phyloP scores from a whole-genome alignment of 208 protist species.

The Leishmania major region DNA sequence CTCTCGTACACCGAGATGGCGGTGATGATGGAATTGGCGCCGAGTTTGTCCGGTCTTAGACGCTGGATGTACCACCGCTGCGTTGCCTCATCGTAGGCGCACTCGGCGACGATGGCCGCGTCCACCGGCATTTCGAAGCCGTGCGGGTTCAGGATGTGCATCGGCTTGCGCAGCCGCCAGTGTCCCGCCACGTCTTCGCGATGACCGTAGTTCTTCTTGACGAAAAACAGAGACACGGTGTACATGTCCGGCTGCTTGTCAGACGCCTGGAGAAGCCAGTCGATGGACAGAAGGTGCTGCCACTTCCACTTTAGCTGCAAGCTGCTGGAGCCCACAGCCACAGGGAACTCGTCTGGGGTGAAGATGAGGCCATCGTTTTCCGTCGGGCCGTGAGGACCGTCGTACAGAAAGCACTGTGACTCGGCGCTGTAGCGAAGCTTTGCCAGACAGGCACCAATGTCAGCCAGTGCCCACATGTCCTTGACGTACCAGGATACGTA shows the following conservation, averaged over 20 bases:
- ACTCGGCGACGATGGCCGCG: constrained; percentile 55
- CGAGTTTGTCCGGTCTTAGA: constrained; percentile 61
- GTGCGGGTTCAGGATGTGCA: constrained; percentile 58
- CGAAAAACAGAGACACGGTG: constrained; percentile 64
- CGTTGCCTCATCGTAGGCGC: constrained; percentile 43
- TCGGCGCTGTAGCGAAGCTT: constrained; percentile 26
- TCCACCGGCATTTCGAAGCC: constrained; percentile 39
- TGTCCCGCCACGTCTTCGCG: constrained; percentile 59
- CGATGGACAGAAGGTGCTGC: constrained; percentile 71
- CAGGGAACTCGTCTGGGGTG: constrained; percentile 69
- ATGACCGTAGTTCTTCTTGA: constrained; percentile 69
- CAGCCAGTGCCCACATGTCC: constrained; percentile 54
- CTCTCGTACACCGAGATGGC: constrained; percentile 83
- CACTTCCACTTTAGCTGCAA: constrained; percentile 88
- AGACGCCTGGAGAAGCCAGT: constrained; percentile 54
- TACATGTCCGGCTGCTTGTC: constrained; percentile 37
- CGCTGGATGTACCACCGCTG: constrained; percentile 68
- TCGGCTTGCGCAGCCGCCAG: constrained; percentile 48
- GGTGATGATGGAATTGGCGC: constrained; percentile 83
- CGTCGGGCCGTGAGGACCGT: constrained; percentile 49
- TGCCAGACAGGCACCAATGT: constrained; percentile 40
- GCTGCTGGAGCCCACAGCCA: constrained; percentile 59
- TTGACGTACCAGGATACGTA: constrained; percentile 58
- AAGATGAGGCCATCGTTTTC: constrained; percentile 85
- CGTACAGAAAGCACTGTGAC: constrained; percentile 43